Evolutionary conservation across 2,329 filamentous ascomycete species (phyloP), one percentile per base, ranked within the genome.

Genomic region (Eurotiales sp.): DNA sequence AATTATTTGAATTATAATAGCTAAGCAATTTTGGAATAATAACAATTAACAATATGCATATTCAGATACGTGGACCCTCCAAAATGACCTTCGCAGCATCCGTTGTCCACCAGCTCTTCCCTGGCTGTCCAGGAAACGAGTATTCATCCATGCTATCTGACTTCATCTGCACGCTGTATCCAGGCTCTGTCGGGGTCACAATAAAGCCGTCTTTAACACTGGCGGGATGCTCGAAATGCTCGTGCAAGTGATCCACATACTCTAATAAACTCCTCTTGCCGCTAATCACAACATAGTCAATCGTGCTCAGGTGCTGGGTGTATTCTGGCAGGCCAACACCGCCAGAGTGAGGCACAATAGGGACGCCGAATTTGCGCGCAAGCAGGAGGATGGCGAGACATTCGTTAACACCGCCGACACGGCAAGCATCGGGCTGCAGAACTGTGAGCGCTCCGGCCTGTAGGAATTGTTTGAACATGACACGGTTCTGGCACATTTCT

Each of bases 121-220:
- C 86, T 55, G 85, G 78, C 63, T 85, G 81, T 7, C 90, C 89
- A 1, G 90, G 90, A 68, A 83, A 96, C 45, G 80, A 79, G 66
- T 79, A 96, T 59, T 71, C 72, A 57, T 90, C 87, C 89, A 95
- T 93, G 68, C 88, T 93, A 58, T 85, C 87, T 3, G 83, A 72
- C 81, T 88, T 92, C 90, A 96, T 95, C 81, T 96, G 89, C 2
- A 96, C 90, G 64, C 87, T 91, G 70, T 96, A 96, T 0, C 90
- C 90, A 0, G 90, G 79, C 66, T 90, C 84, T 56, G 75, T 85
- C 0, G 91, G 90, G 1, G 91, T 96, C 59, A 87, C 86, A 73
- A 95, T 95, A 71, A 90, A 93, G 3, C 90, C 91, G 59, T 90
- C 85, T 72, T 85, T 83, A 62, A 96, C 89, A 51, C 85, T 80